phyloP scores from a whole-genome alignment of 148 eudicot species.

The Chenopodium formosanum region DNA sequence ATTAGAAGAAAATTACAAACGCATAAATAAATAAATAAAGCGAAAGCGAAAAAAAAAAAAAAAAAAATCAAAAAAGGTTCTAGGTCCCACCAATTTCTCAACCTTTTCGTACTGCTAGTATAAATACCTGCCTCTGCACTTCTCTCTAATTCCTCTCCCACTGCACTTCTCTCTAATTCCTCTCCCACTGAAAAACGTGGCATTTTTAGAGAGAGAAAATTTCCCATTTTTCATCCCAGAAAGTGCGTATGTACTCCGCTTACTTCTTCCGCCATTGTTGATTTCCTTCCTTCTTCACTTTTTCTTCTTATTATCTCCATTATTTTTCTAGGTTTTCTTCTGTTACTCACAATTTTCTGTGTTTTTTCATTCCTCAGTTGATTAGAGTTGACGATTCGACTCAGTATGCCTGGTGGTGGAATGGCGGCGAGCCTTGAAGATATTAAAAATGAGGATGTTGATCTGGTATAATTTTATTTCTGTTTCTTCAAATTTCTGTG shows the following conservation, averaged over 20 bases:
- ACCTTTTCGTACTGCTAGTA: neutral
- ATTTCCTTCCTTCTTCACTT: neutral
- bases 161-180: neutral
- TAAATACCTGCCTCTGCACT: neutral
- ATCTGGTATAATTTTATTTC: slow-evolving; percentile 31
- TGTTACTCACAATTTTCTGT: neutral
- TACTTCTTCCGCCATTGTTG: neutral
- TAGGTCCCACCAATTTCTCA: neutral
- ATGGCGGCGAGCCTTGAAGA: slow-evolving; percentile 27
- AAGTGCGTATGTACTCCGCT: neutral
- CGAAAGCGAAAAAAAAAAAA: neutral
- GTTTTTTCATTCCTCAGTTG: neutral
- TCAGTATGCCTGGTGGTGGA: slow-evolving; percentile 23
- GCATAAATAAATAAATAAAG: neutral
- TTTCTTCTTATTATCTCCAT: neutral
- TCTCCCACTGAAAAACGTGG: neutral
- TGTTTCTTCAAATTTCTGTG: neutral
- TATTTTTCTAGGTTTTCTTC: neutral
- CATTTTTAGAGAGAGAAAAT: neutral
- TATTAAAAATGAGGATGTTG: slow-evolving; percentile 40
- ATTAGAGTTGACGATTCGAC: slow-evolving; percentile 10
- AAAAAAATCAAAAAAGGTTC: no score
- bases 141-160: neutral
- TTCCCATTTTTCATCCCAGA: no score
- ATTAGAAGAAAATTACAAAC: neutral